Evolutionary conservation across 495 filamentous ascomycete species (phyloP).

Genomic region (Podospora conica): DNA sequence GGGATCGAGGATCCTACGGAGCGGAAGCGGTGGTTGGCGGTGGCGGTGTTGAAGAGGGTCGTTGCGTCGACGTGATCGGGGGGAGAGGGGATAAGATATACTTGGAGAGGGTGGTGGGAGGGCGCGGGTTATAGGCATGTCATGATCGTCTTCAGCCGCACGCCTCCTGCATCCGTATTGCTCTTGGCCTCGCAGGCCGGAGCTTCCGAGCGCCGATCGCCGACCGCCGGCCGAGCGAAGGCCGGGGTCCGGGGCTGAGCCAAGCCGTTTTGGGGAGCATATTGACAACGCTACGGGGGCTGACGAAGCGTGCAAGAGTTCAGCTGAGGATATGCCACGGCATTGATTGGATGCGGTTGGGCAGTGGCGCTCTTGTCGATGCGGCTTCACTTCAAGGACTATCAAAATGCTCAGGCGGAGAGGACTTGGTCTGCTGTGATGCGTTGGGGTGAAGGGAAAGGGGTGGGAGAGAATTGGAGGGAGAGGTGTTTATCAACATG

Average conservation of each 20-base stretch:
- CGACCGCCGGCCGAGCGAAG: constrained; percentile 9
- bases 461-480: neutral
- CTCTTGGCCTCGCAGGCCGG: neutral
- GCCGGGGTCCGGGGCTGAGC: constrained; percentile 6
- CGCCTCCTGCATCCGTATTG: neutral
- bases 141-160: neutral
- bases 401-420: neutral
- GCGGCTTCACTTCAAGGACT: neutral
- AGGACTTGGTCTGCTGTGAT: neutral
- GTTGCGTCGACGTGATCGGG: neutral
- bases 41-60: constrained; percentile 50
- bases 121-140: neutral
- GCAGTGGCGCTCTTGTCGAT: neutral
- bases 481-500: neutral
- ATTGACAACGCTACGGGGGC: neutral
- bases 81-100: neutral
- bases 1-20: constrained; percentile 58
- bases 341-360: constrained; percentile 12
- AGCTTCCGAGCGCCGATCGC: neutral
- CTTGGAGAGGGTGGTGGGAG: neutral
- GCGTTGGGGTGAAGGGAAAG: neutral
- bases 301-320: neutral
- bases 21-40: constrained; percentile 71
- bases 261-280: neutral
- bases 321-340: neutral